phyloP scores from a whole-genome alignment of 352 stramenopile genomes.

The Plasmopara muralis region DNA sequence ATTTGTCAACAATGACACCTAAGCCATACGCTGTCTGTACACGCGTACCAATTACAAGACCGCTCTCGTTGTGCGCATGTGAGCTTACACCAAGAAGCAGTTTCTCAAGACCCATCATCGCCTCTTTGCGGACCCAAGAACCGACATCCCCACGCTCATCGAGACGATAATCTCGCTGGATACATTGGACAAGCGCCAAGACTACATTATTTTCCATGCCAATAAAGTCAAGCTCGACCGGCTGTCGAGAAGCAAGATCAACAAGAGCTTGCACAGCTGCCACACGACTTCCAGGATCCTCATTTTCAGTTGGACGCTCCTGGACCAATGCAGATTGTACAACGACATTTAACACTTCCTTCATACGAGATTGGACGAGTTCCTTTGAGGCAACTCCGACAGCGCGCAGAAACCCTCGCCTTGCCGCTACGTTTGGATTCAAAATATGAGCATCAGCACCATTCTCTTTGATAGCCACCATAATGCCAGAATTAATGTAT shows the following conservation, averaged over 20 bases:
- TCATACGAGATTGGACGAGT: constrained; percentile 51
- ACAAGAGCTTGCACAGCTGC: constrained; percentile 90
- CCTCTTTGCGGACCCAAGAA: constrained; percentile 94
- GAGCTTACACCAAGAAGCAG: constrained; percentile 51
- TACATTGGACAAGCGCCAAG: constrained; percentile 72
- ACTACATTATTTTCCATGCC: constrained; percentile 61
- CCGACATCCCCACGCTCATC: constrained; percentile 98
- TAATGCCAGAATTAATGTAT: constrained; percentile 48
- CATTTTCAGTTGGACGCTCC: constrained; percentile 55
- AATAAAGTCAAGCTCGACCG: constrained; percentile 37
- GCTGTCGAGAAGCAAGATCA: constrained; percentile 66
- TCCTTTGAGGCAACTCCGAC: constrained; percentile 50
- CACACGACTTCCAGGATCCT: constrained; percentile 92
- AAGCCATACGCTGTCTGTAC: constrained; percentile 36
- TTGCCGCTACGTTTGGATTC: constrained; percentile 57
- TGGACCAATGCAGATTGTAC: constrained; percentile 40
- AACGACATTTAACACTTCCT: constrained; percentile 30
- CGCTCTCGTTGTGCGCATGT: constrained; percentile 26
- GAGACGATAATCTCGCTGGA: constrained; percentile 92
- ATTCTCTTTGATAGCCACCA: constrained; percentile 23
- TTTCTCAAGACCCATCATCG: constrained; percentile 87
- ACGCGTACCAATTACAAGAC: constrained; percentile 26
- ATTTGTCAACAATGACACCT: constrained; percentile 35
- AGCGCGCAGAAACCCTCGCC: constrained; percentile 43
- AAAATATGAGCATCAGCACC: constrained; percentile 26